Percentiles rank a stretch among this genome's conserved stretches.
Conservation (phyloP, 371 early-diverging fungal species). For the Mortierella sp. region DNA sequence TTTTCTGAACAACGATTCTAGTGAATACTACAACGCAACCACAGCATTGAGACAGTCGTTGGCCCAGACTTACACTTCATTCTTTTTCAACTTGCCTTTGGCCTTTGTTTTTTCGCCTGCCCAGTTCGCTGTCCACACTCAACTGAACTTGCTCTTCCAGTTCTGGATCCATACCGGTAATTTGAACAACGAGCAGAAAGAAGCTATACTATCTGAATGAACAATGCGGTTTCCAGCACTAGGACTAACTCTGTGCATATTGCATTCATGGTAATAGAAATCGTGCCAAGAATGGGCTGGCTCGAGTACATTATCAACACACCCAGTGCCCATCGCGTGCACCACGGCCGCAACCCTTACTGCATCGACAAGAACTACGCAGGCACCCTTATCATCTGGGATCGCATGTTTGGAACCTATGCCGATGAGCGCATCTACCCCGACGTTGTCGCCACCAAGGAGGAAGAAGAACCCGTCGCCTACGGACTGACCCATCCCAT, state of each 20-base stretch:
- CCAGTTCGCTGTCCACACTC: conserved; percentile 63
- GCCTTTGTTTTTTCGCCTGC: conserved; percentile 66
- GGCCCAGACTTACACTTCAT: conserved; percentile 63
- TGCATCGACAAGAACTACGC: conserved; percentile 75
- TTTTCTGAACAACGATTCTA: conserved; percentile 18
- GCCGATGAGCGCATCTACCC: conserved; percentile 60
- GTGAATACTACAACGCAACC: conserved; percentile 68
- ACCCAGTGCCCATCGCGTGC: conserved; percentile 69
- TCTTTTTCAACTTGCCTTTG: conserved; percentile 51
- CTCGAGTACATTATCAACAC: conserved; percentile 72
- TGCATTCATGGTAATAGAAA: conserved; percentile 27
- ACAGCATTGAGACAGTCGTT: conserved; percentile 68
- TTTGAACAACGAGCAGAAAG: not conserved
- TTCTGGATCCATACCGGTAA: conserved; percentile 63
- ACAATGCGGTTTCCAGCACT: not conserved
- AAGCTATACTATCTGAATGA: not conserved
- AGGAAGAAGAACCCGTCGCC: conserved; percentile 62
- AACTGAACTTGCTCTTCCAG: conserved; percentile 66
- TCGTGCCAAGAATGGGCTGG: conserved; percentile 63
- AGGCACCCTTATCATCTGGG: conserved; percentile 72
- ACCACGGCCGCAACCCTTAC: conserved; percentile 72
- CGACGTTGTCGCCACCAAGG: conserved; percentile 36
- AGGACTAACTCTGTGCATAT: not conserved
- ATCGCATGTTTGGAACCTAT: conserved; percentile 71
- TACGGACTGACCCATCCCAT: conserved; percentile 71